These are phyloP conservation scores for Colletotrichum brevisporum DNA, from an alignment of 2,329 filamentous ascomycete genomes.

Conservation along the genomic window DNA sequence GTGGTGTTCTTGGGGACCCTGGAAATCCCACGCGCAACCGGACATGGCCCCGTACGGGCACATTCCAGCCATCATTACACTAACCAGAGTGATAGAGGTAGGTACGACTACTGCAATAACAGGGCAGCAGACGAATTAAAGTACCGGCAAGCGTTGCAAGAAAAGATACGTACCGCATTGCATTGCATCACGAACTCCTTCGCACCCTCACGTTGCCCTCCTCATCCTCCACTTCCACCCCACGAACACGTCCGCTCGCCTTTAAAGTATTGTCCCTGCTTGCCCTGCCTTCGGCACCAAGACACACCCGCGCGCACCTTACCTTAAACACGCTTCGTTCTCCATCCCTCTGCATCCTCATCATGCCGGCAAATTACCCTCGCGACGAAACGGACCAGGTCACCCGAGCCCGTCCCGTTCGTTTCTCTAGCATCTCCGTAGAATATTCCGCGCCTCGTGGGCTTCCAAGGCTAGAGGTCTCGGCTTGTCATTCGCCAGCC, in stretches of 20 bases:
- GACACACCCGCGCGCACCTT: slow-evolving; percentile 7
- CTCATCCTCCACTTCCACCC: slow-evolving; percentile 16
- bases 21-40: slow-evolving; percentile 18
- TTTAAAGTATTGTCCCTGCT: no score
- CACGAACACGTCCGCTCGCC: slow-evolving; percentile 13
- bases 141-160: neutral
- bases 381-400: slow-evolving; percentile 30
- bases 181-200: slow-evolving; percentile 12
- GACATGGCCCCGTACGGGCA: slow-evolving; percentile 13
- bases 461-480: neutral
- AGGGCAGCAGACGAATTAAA: neutral
- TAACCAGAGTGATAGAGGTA: neutral
- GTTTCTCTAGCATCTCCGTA: neutral
- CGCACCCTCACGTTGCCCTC: neutral
- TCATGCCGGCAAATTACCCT: slow-evolving; percentile 34
- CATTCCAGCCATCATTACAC: slow-evolving; percentile 3
- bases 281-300: neutral
- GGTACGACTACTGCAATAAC: no score
- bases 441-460: neutral
- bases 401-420: slow-evolving; percentile 19
- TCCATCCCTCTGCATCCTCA: slow-evolving; percentile 6
- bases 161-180: slow-evolving; percentile 10
- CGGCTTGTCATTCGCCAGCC: slow-evolving; percentile 27
- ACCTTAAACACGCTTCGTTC: slow-evolving; percentile 21
- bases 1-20: slow-evolving; percentile 13